phyloP scores from a whole-genome alignment of 73 alveolate species.

The Blepharisma japonicum region DNA sequence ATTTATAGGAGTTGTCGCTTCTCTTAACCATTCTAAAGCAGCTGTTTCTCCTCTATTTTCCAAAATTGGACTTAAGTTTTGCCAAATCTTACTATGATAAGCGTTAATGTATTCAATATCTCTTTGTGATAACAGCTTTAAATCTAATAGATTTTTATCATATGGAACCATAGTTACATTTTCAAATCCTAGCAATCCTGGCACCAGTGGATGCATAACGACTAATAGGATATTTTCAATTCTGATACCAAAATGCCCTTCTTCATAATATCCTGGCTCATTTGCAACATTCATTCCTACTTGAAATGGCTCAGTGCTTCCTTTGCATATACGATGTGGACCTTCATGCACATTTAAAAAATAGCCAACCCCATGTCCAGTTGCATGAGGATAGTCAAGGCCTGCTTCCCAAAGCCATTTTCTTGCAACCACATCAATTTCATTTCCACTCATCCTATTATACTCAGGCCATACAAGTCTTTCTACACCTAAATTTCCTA shows the following conservation, averaged over 20 bases:
- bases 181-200: conserved; percentile 62
- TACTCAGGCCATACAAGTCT: conserved; percentile 66
- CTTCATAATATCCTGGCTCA: conserved; percentile 94
- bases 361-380: conserved; percentile 99
- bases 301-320: conserved; percentile 58
- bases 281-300: conserved; percentile 36
- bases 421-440: conserved; percentile 91
- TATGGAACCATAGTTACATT: conserved; percentile 84
- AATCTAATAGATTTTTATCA: conserved; percentile 82
- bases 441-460: conserved; percentile 49
- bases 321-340: conserved; percentile 73
- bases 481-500: conserved; percentile 84
- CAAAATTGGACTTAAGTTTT: conserved; percentile 32
- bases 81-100: conserved; percentile 60
- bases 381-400: conserved; percentile 94
- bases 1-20: neutral
- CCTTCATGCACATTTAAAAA: conserved; percentile 97
- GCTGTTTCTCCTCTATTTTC: too few species aligned
- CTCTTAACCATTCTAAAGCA: too few species aligned
- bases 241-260: conserved; percentile 90
- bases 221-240: conserved; percentile 83
- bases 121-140: conserved; percentile 50
- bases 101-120: conserved; percentile 72
- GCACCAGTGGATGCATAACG: conserved; percentile 41
- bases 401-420: conserved; percentile 88